Base-by-base conservation (phyloP, 805 yeast genomes). In the Saccharomycopsis fermentans region DNA sequence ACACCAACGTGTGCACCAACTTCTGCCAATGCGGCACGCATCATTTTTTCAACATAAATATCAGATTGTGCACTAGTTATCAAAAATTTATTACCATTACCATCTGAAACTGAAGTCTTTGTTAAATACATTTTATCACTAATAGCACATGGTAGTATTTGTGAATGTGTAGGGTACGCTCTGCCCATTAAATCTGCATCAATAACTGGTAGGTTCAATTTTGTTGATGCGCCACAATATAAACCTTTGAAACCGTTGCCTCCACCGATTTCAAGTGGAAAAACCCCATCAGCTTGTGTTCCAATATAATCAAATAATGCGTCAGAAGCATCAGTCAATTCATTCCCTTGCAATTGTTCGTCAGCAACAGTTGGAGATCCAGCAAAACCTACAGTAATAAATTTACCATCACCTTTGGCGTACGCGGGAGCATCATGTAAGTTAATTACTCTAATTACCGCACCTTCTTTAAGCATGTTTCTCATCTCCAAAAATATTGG, bases 361-460 rank as follows among this genome's bases (percentile, higher is more conserved):
- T 69, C 66, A 11, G 75, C 67, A 24, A 77, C 80, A 0, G 80
- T 76, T 1, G 81, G 81, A 0, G 80, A 75, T 0, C 81, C 81
- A 17, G 74, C 74, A 61, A 66, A 71, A 53, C 76, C 69, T 9
- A 73, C 71, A 14, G 75, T 63, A 11, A 71, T 68, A 24, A 71
- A 67, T 24, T 63, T 58, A 17, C 73, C 74, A 12, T 67, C 66
- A 26, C 63, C 66, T 35, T 63, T 62, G 24, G 68, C 59, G 61
- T 66, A 65, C 19, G 63, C 64, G 16, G 56, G 55, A n/a, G 68
- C 59, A 64, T 70, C 74, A 32, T 69, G 67, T 50, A 70, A 58
- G 63, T 74, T 74, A 54, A 77, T 65, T 16, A 77, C 73, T 43
- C 54, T 65, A 29, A 75, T 66, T 1, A 56, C 55, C 21, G 68